Conservation (phyloP, 306 rosid species). For the Lathyrus tuberosus region DNA sequence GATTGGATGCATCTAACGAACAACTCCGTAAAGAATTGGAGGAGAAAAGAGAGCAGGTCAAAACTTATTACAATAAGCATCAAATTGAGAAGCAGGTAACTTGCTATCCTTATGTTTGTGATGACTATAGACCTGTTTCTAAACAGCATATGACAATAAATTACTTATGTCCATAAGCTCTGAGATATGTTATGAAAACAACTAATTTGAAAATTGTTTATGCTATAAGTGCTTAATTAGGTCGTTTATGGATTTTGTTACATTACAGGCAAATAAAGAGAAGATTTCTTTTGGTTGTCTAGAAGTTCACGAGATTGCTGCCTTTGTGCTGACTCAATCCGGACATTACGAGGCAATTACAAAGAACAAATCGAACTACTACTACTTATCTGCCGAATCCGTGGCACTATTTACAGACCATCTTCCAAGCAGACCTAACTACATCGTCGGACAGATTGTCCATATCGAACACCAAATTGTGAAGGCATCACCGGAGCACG, state of each 20-base stretch:
- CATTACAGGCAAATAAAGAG: slow-evolving; percentile 95
- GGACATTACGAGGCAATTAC: slow-evolving; percentile 92
- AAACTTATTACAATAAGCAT: slow-evolving; percentile 82
- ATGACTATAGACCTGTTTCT: background rate
- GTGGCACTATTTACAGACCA: slow-evolving; percentile 86
- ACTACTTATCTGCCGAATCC: slow-evolving; percentile 85
- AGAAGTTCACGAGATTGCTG: slow-evolving; percentile 93
- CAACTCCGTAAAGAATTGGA: slow-evolving; percentile 83
- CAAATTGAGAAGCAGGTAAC: slow-evolving; percentile 95
- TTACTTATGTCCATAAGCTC: too few species aligned
- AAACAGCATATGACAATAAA: background rate
- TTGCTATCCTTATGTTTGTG: slow-evolving; percentile 16
- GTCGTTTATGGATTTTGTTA: slow-evolving; percentile 23
- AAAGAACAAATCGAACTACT: slow-evolving; percentile 79
- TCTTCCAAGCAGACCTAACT: slow-evolving; percentile 78
- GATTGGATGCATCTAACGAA: slow-evolving; percentile 75
- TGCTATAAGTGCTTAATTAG: too few species aligned
- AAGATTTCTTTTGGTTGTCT: slow-evolving; percentile 83
- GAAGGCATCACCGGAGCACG: slow-evolving; percentile 58
- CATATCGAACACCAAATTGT: slow-evolving; percentile 86
- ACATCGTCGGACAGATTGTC: slow-evolving; percentile 97
- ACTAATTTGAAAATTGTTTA: too few species aligned
- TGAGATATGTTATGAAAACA: too few species aligned
- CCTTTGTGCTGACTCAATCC: slow-evolving; percentile 73
- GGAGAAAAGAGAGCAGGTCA: slow-evolving; percentile 79